phyloP scores from a whole-genome alignment of 306 rosid genomes.

The Citrullus amarus region DNA sequence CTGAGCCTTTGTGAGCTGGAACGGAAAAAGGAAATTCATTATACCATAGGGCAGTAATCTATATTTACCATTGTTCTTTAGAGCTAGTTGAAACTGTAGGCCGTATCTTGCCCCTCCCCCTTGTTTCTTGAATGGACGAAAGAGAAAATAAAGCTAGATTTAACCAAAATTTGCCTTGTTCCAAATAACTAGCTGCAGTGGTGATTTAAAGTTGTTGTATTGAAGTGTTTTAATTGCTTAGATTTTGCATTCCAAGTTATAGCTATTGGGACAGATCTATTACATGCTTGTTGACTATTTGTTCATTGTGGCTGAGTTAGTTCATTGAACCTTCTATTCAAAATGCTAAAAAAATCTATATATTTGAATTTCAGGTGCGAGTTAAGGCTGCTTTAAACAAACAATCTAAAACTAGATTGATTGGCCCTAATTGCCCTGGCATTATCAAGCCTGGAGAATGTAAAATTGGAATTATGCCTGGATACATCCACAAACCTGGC shows the following conservation, averaged over 20 bases:
- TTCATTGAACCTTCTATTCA: not conserved
- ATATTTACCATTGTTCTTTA: not conserved
- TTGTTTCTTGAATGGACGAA: not conserved
- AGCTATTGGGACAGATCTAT: not conserved
- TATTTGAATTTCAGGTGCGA: constrained; percentile 45
- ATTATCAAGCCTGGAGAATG: constrained; percentile 99
- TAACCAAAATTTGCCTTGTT: not conserved
- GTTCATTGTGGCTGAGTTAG: not conserved
- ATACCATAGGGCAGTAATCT: not conserved
- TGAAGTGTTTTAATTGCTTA: not conserved
- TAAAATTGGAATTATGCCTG: constrained; percentile 99
- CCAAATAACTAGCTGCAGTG: not conserved
- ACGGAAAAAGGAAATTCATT: not conserved
- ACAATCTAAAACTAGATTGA: constrained; percentile 82
- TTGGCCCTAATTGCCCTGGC: constrained; percentile 99
- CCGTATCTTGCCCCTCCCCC: not conserved
- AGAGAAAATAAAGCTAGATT: not conserved
- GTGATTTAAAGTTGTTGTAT: not conserved
- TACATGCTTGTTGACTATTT: not conserved
- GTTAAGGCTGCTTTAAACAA: constrained; percentile 88
- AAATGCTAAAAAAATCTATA: constrained; percentile 1
- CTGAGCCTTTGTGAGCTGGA: not conserved
- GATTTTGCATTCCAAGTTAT: not conserved
- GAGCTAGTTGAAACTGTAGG: not conserved
- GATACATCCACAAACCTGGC: constrained; percentile 96